These are phyloP conservation scores for Ogataea angusta DNA, from an alignment of 805 yeast species.

Conservation along the genomic window DNA sequence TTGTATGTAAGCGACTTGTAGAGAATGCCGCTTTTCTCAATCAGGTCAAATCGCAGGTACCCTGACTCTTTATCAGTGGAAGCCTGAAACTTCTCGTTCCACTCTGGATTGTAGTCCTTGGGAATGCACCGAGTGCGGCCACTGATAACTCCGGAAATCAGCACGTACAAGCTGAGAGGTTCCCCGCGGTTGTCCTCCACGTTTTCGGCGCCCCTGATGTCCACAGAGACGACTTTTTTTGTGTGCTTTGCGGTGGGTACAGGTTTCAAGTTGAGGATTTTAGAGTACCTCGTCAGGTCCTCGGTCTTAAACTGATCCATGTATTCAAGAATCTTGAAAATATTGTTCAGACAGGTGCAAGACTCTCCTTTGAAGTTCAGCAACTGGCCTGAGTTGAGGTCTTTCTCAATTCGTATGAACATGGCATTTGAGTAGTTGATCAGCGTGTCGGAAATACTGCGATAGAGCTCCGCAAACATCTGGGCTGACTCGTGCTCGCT, in stretches of 20 bases:
- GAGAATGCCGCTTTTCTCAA: conserved; percentile 19
- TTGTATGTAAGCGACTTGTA: conserved; percentile 20
- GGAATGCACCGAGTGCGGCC: conserved; percentile 60
- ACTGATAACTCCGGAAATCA: conserved; percentile 22
- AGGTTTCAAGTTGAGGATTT: conserved; percentile 10
- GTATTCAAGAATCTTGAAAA: conserved; percentile 22
- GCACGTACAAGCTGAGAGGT: conserved; percentile 27
- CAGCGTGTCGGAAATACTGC: conserved; percentile 60
- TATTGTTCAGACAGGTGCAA: conserved; percentile 32
- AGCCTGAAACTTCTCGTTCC: conserved; percentile 83
- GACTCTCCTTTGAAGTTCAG: conserved; percentile 21
- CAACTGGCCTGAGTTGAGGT: conserved; percentile 15
- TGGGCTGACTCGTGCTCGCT: conserved; percentile 60
- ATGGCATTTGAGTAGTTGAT: conserved; percentile 44
- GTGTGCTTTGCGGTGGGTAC: conserved; percentile 1
- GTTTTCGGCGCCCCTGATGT: conserved; percentile 28
- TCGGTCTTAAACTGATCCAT: conserved; percentile 16
- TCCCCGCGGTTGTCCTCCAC: conserved; percentile 31
- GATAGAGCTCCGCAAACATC: conserved; percentile 57
- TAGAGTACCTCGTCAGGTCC: conserved; percentile 13
- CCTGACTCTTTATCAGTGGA: conserved; percentile 13
- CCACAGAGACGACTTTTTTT: conserved; percentile 23
- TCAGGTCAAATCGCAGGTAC: conserved; percentile 15
- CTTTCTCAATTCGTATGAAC: conserved; percentile 19
- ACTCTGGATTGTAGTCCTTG: conserved; percentile 65